Conservation (phyloP, 176 grass and related monocot species). For the Triticum urartu region DNA sequence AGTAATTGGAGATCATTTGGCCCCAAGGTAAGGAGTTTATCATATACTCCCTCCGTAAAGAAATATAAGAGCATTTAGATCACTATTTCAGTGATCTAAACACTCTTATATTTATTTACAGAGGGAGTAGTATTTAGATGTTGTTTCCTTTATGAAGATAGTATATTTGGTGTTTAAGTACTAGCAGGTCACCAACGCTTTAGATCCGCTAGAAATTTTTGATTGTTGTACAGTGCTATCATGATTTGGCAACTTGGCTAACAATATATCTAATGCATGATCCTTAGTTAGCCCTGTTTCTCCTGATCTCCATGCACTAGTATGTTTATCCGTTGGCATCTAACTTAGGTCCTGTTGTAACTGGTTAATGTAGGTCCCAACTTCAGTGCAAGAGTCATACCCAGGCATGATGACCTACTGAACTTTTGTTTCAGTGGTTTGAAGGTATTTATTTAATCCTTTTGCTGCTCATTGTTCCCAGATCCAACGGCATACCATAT, state of each 20-base stretch:
- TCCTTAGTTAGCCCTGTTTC: not conserved
- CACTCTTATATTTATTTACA: too few relatives aligned
- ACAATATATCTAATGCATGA: not conserved
- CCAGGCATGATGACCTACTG: not conserved
- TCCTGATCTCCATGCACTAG: not conserved
- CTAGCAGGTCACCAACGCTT: not conserved
- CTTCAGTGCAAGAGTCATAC: not conserved
- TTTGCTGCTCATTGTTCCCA: not conserved
- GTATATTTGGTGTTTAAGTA: not conserved
- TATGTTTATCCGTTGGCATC: not conserved
- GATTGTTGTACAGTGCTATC: not conserved
- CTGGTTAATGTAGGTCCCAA: slow-evolving; percentile 18
- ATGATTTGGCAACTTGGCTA: not conserved
- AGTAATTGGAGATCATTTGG: slow-evolving; percentile 32
- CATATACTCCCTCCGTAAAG: not conserved
- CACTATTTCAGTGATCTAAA: too few relatives aligned
- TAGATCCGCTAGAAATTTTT: not conserved
- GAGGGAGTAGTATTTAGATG: not conserved
- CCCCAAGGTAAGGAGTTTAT: slow-evolving; percentile 30
- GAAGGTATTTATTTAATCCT: slow-evolving; percentile 21
- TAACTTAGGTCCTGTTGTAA: slow-evolving; percentile 7
- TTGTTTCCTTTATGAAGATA: not conserved
- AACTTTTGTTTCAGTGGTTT: not conserved
- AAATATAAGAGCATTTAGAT: too few relatives aligned
- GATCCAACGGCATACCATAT: not conserved